These are phyloP conservation scores for Onygenales sp. DNA, from an alignment of 2,329 filamentous ascomycete species.

Conservation along the genomic window DNA sequence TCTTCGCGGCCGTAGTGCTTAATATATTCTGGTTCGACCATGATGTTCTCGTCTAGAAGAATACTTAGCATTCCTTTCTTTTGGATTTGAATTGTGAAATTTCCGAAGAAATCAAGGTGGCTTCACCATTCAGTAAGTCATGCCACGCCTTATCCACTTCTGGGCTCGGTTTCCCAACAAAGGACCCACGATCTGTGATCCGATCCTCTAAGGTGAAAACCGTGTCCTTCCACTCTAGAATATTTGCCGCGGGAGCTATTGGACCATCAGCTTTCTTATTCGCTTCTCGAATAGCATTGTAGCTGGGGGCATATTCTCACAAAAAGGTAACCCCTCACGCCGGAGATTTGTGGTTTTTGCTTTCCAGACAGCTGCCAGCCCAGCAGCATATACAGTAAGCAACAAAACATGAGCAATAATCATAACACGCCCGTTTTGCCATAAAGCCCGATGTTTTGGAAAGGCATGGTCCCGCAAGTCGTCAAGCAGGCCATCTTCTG, in stretches of 20 bases:
- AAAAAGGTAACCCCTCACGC: neutral
- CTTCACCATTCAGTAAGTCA: neutral
- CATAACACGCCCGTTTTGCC: neutral
- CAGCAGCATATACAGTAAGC: neutral
- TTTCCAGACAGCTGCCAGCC: neutral
- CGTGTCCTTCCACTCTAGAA: neutral
- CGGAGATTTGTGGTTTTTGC: neutral
- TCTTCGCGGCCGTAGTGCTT: neutral
- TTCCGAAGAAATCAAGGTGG: neutral
- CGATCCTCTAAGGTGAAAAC: neutral
- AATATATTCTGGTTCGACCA: constrained; percentile 1
- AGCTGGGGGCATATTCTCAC: neutral
- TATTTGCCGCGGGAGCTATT: neutral
- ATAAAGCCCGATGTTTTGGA: neutral
- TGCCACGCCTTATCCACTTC: constrained; percentile 2
- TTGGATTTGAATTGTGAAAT: neutral
- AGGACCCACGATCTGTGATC: neutral
- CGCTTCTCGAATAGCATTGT: no score
- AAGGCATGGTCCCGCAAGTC: neutral
- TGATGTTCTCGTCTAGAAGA: neutral
- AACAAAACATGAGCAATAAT: neutral
- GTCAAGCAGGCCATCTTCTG: neutral
- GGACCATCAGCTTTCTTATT: neutral
- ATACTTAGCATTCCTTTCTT: neutral
- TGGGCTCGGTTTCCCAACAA: neutral